These are phyloP conservation scores for Vickermania ingenoplastis DNA, from an alignment of 208 protist species.

Conservation along the genomic window DNA sequence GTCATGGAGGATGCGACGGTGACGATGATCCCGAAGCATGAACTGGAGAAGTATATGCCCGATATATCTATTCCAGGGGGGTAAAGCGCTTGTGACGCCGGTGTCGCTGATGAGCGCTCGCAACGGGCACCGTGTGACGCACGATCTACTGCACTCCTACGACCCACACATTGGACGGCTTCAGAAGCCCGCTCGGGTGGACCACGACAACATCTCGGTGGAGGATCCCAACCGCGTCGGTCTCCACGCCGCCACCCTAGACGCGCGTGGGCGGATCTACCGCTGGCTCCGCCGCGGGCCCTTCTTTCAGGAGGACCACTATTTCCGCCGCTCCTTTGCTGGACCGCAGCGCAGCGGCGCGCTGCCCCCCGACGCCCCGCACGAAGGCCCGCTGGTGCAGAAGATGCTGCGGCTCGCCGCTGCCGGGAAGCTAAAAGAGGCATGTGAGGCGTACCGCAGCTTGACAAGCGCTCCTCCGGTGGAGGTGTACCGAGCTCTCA, in stretches of 20 bases:
- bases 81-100: conserved; percentile 81
- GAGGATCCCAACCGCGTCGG: conserved; percentile 82
- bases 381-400: conserved; percentile 69
- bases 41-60: conserved; percentile 88
- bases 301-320: conserved; percentile 86
- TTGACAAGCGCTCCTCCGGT: conserved; percentile 81
- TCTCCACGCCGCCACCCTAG: conserved; percentile 81
- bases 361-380: conserved; percentile 25
- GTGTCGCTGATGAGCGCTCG: conserved; percentile 85
- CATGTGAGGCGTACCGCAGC: conserved; percentile 82
- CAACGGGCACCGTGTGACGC: conserved; percentile 83
- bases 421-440: conserved; percentile 73
- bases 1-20: conserved; percentile 71
- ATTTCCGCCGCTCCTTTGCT: conserved; percentile 68
- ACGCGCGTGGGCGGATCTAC: conserved; percentile 80
- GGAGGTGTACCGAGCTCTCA: conserved; percentile 77
- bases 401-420: conserved; percentile 67
- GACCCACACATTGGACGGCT: conserved; percentile 75
- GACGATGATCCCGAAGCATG: conserved; percentile 79
- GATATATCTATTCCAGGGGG: conserved; percentile 68
- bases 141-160: conserved; percentile 87
- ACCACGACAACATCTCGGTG: conserved; percentile 81
- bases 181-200: conserved; percentile 63
- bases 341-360: conserved; percentile 22
- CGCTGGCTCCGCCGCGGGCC: conserved; percentile 83